Evolutionary conservation across 805 yeast genomes (phyloP).

Genomic region (Saccharomycopsis vini): DNA sequence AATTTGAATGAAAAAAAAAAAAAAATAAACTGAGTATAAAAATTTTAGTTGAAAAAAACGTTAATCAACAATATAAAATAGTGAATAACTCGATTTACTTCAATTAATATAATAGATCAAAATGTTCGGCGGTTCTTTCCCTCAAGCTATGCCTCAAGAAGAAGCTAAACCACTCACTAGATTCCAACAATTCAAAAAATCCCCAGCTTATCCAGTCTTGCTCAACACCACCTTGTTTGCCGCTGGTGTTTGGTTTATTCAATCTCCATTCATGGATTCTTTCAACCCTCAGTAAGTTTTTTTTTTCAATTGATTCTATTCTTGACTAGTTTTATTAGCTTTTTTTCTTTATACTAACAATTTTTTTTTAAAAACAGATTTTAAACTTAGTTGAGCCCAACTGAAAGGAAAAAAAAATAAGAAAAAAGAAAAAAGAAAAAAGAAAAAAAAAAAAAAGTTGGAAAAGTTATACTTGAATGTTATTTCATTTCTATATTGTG

Average conservation of each 20-base stretch:
- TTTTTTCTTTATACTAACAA: too few species aligned
- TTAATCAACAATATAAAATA: too few species aligned
- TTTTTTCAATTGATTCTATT: not conserved
- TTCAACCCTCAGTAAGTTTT: conserved; percentile 61
- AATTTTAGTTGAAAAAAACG: not conserved
- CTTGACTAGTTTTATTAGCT: too few species aligned
- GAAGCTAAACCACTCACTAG: conserved; percentile 18
- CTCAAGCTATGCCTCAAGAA: conserved; percentile 4
- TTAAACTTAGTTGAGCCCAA: too few species aligned
- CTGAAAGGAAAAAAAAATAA: too few species aligned
- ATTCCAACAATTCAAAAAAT: conserved; percentile 45
- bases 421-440: too few species aligned
- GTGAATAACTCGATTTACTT: too few species aligned
- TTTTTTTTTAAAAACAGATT: too few species aligned
- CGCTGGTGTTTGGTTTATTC: conserved; percentile 68
- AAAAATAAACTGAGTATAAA: not conserved
- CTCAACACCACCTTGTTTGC: conserved; percentile 57
- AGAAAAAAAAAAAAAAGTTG: too few species aligned
- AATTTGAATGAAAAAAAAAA: not conserved
- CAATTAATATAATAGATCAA: not conserved
- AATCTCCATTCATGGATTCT: conserved; percentile 73
- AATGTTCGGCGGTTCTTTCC: conserved; percentile 15
- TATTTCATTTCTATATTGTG: too few species aligned
- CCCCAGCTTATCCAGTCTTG: conserved; percentile 59
- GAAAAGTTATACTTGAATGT: too few species aligned